Percentiles rank a stretch among this genome's conserved stretches.
These are phyloP conservation scores for Fusarium chuoi DNA, from an alignment of 2,329 filamentous ascomycete genomes.

Conservation along the genomic window DNA sequence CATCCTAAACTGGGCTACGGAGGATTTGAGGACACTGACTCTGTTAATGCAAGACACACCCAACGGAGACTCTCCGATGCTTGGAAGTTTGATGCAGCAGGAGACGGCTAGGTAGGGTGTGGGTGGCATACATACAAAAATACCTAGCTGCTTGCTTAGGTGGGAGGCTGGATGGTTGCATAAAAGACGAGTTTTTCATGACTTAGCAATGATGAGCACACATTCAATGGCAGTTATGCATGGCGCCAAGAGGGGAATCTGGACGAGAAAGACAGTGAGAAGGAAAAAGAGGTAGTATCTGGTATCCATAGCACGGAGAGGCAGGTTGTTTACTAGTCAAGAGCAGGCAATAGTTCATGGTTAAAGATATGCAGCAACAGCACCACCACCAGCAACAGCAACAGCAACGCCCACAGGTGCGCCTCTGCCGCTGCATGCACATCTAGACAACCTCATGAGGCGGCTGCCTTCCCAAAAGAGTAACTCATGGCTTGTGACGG, in stretches of 20 bases:
- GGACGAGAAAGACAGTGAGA: background rate
- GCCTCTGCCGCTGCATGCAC: slow-evolving; percentile 28
- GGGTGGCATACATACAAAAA: slow-evolving; percentile 5
- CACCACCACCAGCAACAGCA: background rate
- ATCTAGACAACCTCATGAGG: background rate
- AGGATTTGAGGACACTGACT: background rate
- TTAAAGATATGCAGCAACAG: slow-evolving; percentile 3
- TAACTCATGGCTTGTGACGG: background rate
- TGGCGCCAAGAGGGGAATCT: slow-evolving; percentile 10
- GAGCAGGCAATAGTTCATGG: background rate
- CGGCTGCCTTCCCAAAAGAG: slow-evolving; percentile 1
- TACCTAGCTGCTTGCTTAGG: background rate
- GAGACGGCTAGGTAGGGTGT: slow-evolving; percentile 3
- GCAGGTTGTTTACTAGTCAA: slow-evolving; percentile 2
- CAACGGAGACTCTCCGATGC: slow-evolving; percentile 31
- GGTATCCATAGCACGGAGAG: background rate
- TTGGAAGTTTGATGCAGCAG: background rate
- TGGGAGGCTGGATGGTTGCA: slow-evolving; percentile 6
- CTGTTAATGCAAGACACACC: background rate
- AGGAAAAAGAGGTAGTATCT: background rate
- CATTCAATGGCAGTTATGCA: slow-evolving; percentile 12
- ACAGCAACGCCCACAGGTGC: background rate
- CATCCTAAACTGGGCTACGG: background rate
- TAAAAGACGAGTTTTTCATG: slow-evolving; percentile 27
- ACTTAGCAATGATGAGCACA: slow-evolving; percentile 5